These are phyloP conservation scores for Cavenderia fasciculata DNA, from an alignment of 78 protist genomes.

Conservation along the genomic window DNA sequence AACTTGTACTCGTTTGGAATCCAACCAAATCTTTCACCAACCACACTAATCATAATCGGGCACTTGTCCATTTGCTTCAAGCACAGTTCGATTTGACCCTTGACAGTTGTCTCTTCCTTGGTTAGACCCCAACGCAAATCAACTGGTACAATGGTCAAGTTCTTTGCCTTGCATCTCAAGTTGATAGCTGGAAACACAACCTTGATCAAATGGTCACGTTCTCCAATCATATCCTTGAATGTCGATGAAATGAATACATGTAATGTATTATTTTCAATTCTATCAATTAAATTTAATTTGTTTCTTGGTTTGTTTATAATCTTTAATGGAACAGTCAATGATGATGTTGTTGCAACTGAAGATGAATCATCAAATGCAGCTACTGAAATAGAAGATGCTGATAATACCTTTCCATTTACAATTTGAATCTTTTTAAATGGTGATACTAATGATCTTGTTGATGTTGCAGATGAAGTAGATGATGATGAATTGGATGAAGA, in stretches of 20 bases:
- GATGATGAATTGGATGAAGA: constrained; percentile 13
- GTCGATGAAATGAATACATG: constrained; percentile 75
- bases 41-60: constrained; percentile 16
- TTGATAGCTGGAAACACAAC: constrained; percentile 51
- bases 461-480: neutral
- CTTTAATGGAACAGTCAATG: neutral
- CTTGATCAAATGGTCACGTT: constrained; percentile 64
- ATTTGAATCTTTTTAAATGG: constrained; percentile 47
- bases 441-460: constrained; percentile 42
- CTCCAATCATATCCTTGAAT: constrained; percentile 75
- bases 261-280: constrained; percentile 10
- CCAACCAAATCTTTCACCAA: constrained; percentile 75
- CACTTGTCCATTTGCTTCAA: constrained; percentile 66
- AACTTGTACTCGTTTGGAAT: constrained; percentile 47
- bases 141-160: constrained; percentile 52
- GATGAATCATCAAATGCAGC: neutral
- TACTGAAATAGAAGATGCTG: neutral
- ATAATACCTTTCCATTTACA: neutral
- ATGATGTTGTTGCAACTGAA: neutral
- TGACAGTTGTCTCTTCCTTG: constrained; percentile 55
- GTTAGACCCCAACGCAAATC: constrained; percentile 80
- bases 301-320: constrained; percentile 19
- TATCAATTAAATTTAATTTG: neutral
- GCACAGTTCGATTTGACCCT: constrained; percentile 69
- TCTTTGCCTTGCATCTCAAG: constrained; percentile 40